Percentiles rank a stretch among this genome's conserved stretches.
These are phyloP conservation scores for Aureobasidium sp. DNA, from an alignment of 2,329 filamentous ascomycete species.

Conservation along the genomic window DNA sequence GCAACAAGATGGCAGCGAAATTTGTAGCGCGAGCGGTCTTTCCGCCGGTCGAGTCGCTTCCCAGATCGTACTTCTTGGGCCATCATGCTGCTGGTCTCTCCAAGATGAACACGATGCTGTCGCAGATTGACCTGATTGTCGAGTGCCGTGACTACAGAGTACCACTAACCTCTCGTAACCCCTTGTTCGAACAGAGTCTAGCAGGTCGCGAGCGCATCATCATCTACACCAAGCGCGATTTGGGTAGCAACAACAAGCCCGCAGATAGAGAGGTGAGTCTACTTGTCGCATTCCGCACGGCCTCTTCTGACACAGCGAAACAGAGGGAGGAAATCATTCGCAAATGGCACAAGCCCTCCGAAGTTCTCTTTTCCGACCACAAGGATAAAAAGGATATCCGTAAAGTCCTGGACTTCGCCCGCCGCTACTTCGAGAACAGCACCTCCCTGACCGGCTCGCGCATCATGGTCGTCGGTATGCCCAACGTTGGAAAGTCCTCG, in stretches of 20 bases:
- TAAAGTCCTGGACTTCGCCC: slow-evolving; percentile 45
- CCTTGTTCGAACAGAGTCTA: slow-evolving; percentile 73
- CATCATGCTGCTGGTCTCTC: slow-evolving; percentile 78
- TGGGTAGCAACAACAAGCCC: slow-evolving; percentile 47
- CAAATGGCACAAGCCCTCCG: slow-evolving; percentile 47
- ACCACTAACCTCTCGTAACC: slow-evolving; percentile 83
- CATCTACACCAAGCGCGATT: slow-evolving; percentile 85
- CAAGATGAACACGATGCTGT: slow-evolving; percentile 75
- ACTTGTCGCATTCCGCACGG: neutral
- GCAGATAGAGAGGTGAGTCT: slow-evolving; percentile 35
- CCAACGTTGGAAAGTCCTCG: slow-evolving; percentile 92
- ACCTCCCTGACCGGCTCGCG: slow-evolving; percentile 72
- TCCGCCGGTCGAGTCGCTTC: slow-evolving; percentile 65
- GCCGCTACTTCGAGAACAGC: slow-evolving; percentile 41
- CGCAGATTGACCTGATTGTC: slow-evolving; percentile 76
- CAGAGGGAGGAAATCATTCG: slow-evolving; percentile 33
- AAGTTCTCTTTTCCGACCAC: slow-evolving; percentile 48
- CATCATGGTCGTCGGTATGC: slow-evolving; percentile 90
- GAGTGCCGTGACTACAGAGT: slow-evolving; percentile 93
- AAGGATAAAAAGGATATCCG: slow-evolving; percentile 37
- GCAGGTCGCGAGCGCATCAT: slow-evolving; percentile 63
- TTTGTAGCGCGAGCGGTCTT: slow-evolving; percentile 73
- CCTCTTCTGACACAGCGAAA: neutral
- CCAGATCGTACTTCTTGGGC: slow-evolving; percentile 87
- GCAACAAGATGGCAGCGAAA: slow-evolving; percentile 28